Conservation (phyloP, 148 eudicot genomes). For the Polygonum maritimum region DNA sequence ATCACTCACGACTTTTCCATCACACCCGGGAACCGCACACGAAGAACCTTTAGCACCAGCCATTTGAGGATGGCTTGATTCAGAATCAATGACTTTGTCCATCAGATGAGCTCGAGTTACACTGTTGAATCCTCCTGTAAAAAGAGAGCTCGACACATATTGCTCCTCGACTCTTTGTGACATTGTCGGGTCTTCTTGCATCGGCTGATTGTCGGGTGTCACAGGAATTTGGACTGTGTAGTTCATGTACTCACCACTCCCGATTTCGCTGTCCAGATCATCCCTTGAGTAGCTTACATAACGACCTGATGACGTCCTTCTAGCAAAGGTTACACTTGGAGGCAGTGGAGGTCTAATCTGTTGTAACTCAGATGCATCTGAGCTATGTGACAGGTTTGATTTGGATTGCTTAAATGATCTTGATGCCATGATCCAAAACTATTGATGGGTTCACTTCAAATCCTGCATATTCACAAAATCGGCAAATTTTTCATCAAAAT, state of each 20-base stretch:
- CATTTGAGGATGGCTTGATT: conserved; percentile 25
- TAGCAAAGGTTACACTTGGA: conserved; percentile 16
- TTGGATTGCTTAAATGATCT: conserved; percentile 3
- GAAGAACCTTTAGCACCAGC: conserved; percentile 26
- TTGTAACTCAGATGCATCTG: conserved; percentile 11
- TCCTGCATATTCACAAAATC: background rate
- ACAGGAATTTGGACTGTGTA: conserved; percentile 22
- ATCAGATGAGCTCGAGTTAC: conserved; percentile 25
- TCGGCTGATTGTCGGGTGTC: conserved; percentile 23
- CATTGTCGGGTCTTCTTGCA: conserved; percentile 12
- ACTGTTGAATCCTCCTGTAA: conserved; percentile 23
- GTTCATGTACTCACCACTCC: conserved; percentile 16
- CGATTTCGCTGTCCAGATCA: conserved; percentile 18
- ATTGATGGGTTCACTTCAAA: background rate
- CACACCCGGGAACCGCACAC: conserved; percentile 21
- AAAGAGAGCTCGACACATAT: conserved; percentile 23
- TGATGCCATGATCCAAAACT: background rate
- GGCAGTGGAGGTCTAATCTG: conserved; percentile 2
- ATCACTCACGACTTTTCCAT: conserved; percentile 24
- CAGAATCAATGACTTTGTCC: conserved; percentile 28
- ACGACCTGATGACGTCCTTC: conserved; percentile 22
- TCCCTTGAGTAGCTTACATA: conserved; percentile 19
- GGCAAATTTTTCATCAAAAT: background rate
- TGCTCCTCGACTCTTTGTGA: conserved; percentile 24
- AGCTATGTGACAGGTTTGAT: background rate